A percentile compares a stretch with the other conserved stretches of the same genome.
Conservation (phyloP, 2,329 filamentous ascomycete genomes). For the Fusarium sterilihyphosum region DNA sequence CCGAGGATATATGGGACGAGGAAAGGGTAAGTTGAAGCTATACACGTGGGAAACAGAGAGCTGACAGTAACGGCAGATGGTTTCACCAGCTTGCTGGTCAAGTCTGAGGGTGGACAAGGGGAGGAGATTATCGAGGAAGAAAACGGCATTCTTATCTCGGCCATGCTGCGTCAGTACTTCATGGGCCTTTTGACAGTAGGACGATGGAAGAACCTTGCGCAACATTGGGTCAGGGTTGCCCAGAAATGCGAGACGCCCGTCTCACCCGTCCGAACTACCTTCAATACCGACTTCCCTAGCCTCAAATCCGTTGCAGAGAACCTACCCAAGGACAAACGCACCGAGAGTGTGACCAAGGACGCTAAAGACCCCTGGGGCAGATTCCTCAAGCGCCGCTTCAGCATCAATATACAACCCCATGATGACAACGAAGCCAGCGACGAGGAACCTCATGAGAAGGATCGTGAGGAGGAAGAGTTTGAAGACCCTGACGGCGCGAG, state of each 20-base stretch:
- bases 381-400: conserved; percentile 51
- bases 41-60: background rate
- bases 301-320: conserved; percentile 36
- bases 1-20: conserved; percentile 87
- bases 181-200: conserved; percentile 85
- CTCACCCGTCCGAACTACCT: conserved; percentile 45
- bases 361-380: conserved; percentile 48
- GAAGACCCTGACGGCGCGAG: conserved; percentile 52
- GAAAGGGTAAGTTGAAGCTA: conserved; percentile 64
- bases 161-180: conserved; percentile 90
- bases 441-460: conserved; percentile 45
- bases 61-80: conserved; percentile 66
- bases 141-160: conserved; percentile 85
- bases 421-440: conserved; percentile 55
- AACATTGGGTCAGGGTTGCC: conserved; percentile 75
- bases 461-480: conserved; percentile 39
- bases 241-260: conserved; percentile 65
- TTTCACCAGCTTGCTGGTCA: conserved; percentile 78
- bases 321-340: conserved; percentile 32
- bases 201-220: conserved; percentile 78
- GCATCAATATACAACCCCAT: conserved; percentile 47
- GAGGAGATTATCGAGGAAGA: conserved; percentile 87
- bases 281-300: conserved; percentile 33
- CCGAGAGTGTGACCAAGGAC: conserved; percentile 30
- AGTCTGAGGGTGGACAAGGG: conserved; percentile 78